Percentiles rank a stretch among this genome's conserved stretches.
These are phyloP conservation scores for Podila minutissima DNA, from an alignment of 192 early-diverging fungal species.

Conservation along the genomic window DNA sequence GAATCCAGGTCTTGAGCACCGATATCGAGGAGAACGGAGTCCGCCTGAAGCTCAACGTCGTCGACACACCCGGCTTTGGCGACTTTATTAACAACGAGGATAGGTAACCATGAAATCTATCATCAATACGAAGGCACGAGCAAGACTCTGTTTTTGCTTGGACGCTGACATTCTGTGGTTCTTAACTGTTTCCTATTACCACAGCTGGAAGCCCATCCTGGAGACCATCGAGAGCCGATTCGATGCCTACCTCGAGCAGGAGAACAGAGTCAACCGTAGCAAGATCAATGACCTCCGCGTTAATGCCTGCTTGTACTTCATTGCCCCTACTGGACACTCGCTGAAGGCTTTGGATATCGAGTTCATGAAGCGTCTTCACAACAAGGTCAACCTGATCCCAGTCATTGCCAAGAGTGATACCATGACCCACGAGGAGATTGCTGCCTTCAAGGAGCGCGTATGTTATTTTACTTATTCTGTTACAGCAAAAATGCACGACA, in stretches of 20 bases:
- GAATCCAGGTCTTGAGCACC: constrained; percentile 78
- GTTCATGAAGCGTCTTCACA: constrained; percentile 93
- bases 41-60: constrained; percentile 91
- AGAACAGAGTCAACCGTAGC: constrained; percentile 88
- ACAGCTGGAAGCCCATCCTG: constrained; percentile 97
- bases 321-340: constrained; percentile 95
- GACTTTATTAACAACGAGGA: constrained; percentile 99
- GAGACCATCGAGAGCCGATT: constrained; percentile 97
- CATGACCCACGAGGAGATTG: constrained; percentile 84
- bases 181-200: not conserved
- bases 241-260: constrained; percentile 94
- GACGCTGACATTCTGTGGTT: not conserved
- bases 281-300: constrained; percentile 94
- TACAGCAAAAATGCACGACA: not conserved
- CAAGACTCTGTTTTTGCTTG: not conserved
- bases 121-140: not conserved
- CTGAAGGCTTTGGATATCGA: constrained; percentile 93
- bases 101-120: constrained; percentile 60
- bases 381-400: constrained; percentile 88
- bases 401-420: constrained; percentile 93
- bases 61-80: constrained; percentile 98
- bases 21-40: constrained; percentile 99
- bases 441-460: constrained; percentile 85
- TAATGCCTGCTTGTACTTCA: constrained; percentile 97
- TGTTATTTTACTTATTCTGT: not conserved